These are phyloP conservation scores for Borealophlyctis nickersoniae DNA, from an alignment of 192 early-diverging fungal genomes.

Conservation along the genomic window DNA sequence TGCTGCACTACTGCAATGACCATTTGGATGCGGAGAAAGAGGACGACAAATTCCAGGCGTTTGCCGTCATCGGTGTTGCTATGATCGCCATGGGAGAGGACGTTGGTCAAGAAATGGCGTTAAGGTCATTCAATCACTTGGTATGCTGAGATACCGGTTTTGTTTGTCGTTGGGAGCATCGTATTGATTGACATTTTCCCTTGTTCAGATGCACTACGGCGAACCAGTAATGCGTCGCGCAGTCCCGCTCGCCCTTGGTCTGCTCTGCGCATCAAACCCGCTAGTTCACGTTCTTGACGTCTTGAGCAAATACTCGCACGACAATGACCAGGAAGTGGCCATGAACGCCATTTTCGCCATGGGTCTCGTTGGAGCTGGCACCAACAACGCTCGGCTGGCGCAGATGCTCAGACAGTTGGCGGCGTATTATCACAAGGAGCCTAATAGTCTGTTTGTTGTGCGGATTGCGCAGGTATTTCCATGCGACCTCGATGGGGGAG, in stretches of 20 bases:
- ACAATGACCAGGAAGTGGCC: conserved; percentile 93
- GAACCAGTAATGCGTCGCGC: conserved; percentile 89
- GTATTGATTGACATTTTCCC: no score
- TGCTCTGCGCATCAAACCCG: conserved; percentile 96
- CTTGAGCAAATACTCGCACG: conserved; percentile 97
- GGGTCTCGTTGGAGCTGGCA: conserved; percentile 97
- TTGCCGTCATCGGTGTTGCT: conserved; percentile 93
- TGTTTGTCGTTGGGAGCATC: no score
- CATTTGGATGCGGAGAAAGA: conserved; percentile 87
- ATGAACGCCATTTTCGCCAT: conserved; percentile 97
- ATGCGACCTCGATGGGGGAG: background rate
- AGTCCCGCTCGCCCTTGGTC: conserved; percentile 91
- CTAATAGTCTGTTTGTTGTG: conserved; percentile 80
- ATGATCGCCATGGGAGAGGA: conserved; percentile 97
- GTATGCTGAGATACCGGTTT: no score
- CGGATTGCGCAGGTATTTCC: conserved; percentile 69
- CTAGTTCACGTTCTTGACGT: conserved; percentile 88
- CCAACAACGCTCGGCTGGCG: conserved; percentile 97
- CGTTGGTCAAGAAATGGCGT: conserved; percentile 92
- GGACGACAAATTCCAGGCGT: conserved; percentile 84
- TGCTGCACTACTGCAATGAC: conserved; percentile 95
- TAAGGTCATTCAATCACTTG: conserved; percentile 93
- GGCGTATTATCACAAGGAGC: conserved; percentile 94
- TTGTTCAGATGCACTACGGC: conserved; percentile 96
- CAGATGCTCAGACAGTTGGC: conserved; percentile 97